Conservation (phyloP, 108 stramenopile genomes). For the Stephanodiscus triporus region DNA sequence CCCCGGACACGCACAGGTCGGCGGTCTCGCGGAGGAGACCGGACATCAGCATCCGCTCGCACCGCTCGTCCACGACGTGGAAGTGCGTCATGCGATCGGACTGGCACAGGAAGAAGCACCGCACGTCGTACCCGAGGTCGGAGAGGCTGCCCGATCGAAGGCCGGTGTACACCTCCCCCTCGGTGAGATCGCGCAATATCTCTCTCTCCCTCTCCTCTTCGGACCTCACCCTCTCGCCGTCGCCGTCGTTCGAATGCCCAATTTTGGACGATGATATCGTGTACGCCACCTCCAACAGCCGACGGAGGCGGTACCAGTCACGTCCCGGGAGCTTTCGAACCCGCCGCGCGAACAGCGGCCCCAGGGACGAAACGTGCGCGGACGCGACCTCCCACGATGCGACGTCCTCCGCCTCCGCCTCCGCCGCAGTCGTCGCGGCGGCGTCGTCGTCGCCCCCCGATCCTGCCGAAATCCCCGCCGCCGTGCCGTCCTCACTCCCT, state of each 20-base stretch:
- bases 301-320: conserved; percentile 94
- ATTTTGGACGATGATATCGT: conserved; percentile 50
- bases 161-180: conserved; percentile 71
- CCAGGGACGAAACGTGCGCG: conserved; percentile 57
- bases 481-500: background rate
- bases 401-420: conserved; percentile 47
- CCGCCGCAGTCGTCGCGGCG: background rate
- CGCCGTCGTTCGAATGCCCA: conserved; percentile 19
- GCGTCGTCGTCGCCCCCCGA: background rate
- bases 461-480: background rate
- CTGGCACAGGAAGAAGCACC: conserved; percentile 95
- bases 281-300: conserved; percentile 86
- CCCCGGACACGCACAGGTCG: conserved; percentile 61
- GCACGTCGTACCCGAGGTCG: conserved; percentile 84
- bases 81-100: conserved; percentile 88
- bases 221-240: background rate
- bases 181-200: conserved; percentile 38
- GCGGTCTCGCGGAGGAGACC: conserved; percentile 88
- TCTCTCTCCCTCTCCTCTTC: conserved; percentile 26
- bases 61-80: conserved; percentile 84
- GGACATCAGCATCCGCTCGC: conserved; percentile 88
- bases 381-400: conserved; percentile 79
- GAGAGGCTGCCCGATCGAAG: conserved; percentile 64
- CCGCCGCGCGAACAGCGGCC: conserved; percentile 57
- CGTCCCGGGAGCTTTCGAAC: conserved; percentile 67